Conservation (phyloP, 129 eudicot species). For the Centaurea solstitialis region DNA sequence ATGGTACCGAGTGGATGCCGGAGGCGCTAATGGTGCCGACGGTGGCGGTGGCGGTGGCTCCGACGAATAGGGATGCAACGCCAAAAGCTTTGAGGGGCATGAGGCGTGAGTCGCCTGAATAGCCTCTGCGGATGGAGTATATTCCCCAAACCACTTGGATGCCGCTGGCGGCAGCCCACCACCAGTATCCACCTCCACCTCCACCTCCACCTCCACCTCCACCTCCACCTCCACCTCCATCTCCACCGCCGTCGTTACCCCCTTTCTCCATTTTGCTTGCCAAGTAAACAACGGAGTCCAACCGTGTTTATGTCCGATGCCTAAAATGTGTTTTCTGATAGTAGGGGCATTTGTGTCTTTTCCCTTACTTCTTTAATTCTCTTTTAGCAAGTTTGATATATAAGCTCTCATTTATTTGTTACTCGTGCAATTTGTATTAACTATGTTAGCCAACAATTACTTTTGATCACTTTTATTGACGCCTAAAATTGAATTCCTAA, state of each 20-base stretch:
- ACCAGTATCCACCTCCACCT: constrained; percentile 31
- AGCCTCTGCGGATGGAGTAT: constrained; percentile 49
- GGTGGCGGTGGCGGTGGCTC: constrained; percentile 75
- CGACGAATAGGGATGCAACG: constrained; percentile 84
- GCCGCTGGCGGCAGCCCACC: constrained; percentile 79
- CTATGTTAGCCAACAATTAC: no score
- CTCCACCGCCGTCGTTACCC: constrained; percentile 22
- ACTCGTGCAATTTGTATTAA: no score
- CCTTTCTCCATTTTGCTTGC: constrained; percentile 35
- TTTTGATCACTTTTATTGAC: no score
- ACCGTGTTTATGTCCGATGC: not conserved
- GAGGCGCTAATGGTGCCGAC: constrained; percentile 50
- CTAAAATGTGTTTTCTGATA: no score
- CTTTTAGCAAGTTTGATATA: no score
- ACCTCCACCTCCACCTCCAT: constrained; percentile 58
- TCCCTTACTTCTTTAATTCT: no score
- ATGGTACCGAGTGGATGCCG: constrained; percentile 70
- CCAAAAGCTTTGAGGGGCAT: constrained; percentile 94
- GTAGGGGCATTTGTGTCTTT: no score
- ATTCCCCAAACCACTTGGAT: constrained; percentile 64
- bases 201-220: constrained; percentile 52
- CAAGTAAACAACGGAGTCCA: constrained; percentile 8
- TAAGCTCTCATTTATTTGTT: no score
- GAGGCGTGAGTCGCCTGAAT: constrained; percentile 59
- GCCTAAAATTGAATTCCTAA: no score